Percentiles rank a stretch among this genome's conserved stretches.
phyloP scores from a whole-genome alignment of 371 early-diverging fungal genomes.

The Mucor sp. region DNA sequence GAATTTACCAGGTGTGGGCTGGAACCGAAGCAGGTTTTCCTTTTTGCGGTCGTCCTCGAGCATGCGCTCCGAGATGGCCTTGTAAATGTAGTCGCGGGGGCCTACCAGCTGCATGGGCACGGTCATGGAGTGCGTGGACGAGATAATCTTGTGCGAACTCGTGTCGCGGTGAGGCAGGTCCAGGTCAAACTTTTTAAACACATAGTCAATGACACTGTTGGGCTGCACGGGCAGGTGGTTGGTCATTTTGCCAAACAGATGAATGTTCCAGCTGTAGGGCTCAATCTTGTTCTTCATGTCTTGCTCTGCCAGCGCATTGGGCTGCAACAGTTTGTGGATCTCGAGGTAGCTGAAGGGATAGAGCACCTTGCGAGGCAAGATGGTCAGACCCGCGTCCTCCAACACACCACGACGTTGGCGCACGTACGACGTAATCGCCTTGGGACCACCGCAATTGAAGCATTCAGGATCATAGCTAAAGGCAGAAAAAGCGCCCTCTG shows the following conservation, averaged over 20 bases:
- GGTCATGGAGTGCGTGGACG: slow-evolving; percentile 26
- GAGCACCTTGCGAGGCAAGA: slow-evolving; percentile 53
- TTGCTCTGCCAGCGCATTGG: slow-evolving; percentile 52
- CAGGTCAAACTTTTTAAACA: slow-evolving; percentile 54
- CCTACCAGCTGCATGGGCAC: slow-evolving; percentile 36
- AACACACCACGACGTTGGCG: slow-evolving; percentile 48
- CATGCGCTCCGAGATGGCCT: slow-evolving; percentile 22
- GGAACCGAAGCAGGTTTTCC: slow-evolving; percentile 22
- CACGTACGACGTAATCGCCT: slow-evolving; percentile 64
- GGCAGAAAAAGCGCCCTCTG: slow-evolving; percentile 56
- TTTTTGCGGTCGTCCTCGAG: slow-evolving; percentile 19
- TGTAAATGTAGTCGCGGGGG: slow-evolving; percentile 41
- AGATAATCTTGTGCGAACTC: slow-evolving; percentile 34
- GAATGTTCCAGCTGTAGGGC: slow-evolving; percentile 52
- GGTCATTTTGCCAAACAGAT: slow-evolving; percentile 68
- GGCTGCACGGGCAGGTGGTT: slow-evolving; percentile 53
- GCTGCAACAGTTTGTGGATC: slow-evolving; percentile 40
- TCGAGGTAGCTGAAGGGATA: slow-evolving; percentile 61
- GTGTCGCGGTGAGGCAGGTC: slow-evolving; percentile 48
- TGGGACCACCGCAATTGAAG: slow-evolving; percentile 68
- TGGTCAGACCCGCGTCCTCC: slow-evolving; percentile 51
- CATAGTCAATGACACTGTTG: slow-evolving; percentile 54
- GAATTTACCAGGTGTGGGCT: slow-evolving; percentile 51
- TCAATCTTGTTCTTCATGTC: slow-evolving; percentile 44
- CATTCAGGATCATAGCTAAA: slow-evolving; percentile 60